Evolutionary conservation across 768 basidiomycete genomes (phyloP).

Genomic region (Kwoniella botswanensis): DNA sequence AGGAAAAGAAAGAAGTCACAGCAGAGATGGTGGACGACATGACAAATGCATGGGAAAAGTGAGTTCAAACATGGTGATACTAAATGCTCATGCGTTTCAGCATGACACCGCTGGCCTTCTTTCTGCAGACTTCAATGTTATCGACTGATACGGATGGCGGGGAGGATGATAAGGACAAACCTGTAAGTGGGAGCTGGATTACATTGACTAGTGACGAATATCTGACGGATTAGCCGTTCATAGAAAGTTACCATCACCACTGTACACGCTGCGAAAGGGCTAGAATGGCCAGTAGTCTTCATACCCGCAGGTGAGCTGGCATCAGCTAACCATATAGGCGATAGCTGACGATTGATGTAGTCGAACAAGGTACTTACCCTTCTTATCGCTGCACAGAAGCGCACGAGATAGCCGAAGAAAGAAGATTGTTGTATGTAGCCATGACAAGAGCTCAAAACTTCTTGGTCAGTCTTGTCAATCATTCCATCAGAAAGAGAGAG

Average conservation of each 20-base stretch:
- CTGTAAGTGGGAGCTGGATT: conserved; percentile 21
- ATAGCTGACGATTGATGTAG: conserved; percentile 57
- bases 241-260: conserved; percentile 85
- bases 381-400: conserved; percentile 65
- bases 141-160: conserved; percentile 74
- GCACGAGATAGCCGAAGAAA: conserved; percentile 79
- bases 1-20: conserved; percentile 22
- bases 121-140: conserved; percentile 80
- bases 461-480: conserved; percentile 57
- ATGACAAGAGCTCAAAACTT: conserved; percentile 82
- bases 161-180: conserved; percentile 60
- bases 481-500: neutral
- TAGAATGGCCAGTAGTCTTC: conserved; percentile 91
- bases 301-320: conserved; percentile 53
- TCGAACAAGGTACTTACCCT: conserved; percentile 76
- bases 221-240: conserved; percentile 9
- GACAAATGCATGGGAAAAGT: conserved; percentile 18
- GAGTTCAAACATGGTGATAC: neutral
- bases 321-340: neutral
- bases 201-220: neutral
- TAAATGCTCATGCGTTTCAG: conserved; percentile 21
- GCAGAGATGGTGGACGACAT: conserved; percentile 14
- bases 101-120: conserved; percentile 69
- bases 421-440: conserved; percentile 84
- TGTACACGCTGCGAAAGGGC: conserved; percentile 86